Evolutionary conservation across 2,329 filamentous ascomycete genomes (phyloP).

Genomic region (Aspergillus caelatus): DNA sequence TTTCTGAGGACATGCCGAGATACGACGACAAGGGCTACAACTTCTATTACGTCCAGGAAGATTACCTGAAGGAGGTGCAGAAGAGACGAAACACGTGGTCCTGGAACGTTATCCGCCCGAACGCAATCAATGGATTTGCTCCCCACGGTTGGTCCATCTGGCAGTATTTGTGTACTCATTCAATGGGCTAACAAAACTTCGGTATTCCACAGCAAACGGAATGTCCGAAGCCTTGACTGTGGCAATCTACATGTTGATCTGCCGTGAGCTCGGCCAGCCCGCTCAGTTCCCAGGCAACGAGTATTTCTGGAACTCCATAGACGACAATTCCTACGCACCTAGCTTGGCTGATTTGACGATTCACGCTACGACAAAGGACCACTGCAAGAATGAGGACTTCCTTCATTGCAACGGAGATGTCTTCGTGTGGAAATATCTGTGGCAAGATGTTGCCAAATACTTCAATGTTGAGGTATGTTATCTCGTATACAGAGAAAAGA

Average conservation of each 20-base stretch:
- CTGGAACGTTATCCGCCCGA: constrained; percentile 33
- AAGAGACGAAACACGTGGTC: constrained; percentile 24
- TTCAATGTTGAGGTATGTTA: constrained; percentile 24
- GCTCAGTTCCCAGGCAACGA: constrained; percentile 30
- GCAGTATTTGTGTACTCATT: background rate
- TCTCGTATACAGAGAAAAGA: no score
- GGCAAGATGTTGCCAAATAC: constrained; percentile 24
- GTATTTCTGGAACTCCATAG: constrained; percentile 31
- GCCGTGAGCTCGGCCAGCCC: constrained; percentile 24
- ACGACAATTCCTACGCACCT: constrained; percentile 33
- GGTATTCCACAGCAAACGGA: constrained; percentile 22
- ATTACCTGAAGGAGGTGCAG: constrained; percentile 22
- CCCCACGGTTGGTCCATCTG: constrained; percentile 23
- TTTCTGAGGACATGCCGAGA: constrained; percentile 23
- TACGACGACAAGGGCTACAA: constrained; percentile 24
- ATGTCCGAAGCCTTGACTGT: constrained; percentile 34
- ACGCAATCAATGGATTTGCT: constrained; percentile 32
- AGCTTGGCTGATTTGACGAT: constrained; percentile 32
- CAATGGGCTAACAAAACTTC: background rate
- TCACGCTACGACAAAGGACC: constrained; percentile 24
- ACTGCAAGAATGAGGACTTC: constrained; percentile 30
- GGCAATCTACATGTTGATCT: constrained; percentile 31
- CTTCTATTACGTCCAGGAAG: constrained; percentile 29
- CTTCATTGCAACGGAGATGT: constrained; percentile 33
- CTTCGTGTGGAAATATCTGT: constrained; percentile 32